A percentile compares a stretch with the other conserved stretches of the same genome.
Conservation (phyloP, 1,139 yeast species). For the Kodamaea fungicola region DNA sequence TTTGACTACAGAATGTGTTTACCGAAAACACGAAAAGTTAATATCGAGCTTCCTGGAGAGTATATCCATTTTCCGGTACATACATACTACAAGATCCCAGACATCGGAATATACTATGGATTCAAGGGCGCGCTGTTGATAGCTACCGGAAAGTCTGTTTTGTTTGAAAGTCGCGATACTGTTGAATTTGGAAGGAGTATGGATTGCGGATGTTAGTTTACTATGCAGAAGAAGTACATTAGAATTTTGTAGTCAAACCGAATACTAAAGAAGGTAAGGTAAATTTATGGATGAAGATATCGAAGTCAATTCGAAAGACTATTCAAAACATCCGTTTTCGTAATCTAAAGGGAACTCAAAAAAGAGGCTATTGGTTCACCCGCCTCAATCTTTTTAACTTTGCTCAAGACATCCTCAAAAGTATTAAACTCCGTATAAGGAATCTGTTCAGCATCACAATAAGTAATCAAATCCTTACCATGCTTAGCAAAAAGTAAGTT, state of each 20-base stretch:
- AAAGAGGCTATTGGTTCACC: conserved; percentile 27
- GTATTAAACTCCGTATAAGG: conserved; percentile 82
- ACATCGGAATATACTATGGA: background rate
- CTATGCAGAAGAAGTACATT: too few relatives aligned
- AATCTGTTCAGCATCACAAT: conserved; percentile 73
- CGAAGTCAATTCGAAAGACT: too few relatives aligned
- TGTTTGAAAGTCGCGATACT: background rate
- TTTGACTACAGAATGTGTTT: too few relatives aligned
- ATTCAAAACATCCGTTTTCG: too few relatives aligned
- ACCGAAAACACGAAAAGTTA: too few relatives aligned
- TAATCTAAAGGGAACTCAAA: conserved; percentile 19
- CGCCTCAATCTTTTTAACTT: conserved; percentile 25
- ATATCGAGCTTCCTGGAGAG: too few relatives aligned
- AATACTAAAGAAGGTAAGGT: background rate
- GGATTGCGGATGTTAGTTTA: too few relatives aligned
- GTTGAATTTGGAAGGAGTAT: too few relatives aligned
- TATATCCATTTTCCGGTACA: background rate
- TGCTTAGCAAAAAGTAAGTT: conserved; percentile 89
- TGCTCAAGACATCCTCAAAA: conserved; percentile 66
- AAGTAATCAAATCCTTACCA: conserved; percentile 85
- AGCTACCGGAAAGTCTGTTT: background rate
- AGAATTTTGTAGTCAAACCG: background rate
- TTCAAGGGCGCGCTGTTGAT: background rate
- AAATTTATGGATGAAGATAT: too few relatives aligned
- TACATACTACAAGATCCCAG: conserved; percentile 2